These are phyloP conservation scores for Lanmaoa rubissima DNA, from an alignment of 768 basidiomycete genomes.

Conservation along the genomic window DNA sequence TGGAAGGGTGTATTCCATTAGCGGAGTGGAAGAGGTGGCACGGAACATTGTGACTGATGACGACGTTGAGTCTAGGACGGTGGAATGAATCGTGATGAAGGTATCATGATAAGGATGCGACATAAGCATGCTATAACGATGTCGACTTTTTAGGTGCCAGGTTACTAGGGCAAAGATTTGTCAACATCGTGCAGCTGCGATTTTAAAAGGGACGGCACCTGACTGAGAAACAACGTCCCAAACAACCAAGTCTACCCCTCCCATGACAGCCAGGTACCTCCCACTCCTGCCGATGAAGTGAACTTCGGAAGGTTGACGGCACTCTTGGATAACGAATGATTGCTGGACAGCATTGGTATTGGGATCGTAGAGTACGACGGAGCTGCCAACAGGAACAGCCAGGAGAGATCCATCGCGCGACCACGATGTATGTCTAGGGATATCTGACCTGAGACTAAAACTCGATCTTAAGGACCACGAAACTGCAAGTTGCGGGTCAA, in stretches of 20 bases:
- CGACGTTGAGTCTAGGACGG: constrained; percentile 27
- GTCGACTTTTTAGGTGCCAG: constrained; percentile 50
- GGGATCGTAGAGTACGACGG: constrained; percentile 75
- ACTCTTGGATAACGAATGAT: constrained; percentile 58
- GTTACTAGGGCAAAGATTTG: constrained; percentile 42
- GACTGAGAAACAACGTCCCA: constrained; percentile 71
- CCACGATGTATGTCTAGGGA: constrained; percentile 69
- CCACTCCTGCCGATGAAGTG: constrained; percentile 71
- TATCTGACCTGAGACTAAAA: constrained; percentile 63
- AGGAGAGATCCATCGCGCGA: constrained; percentile 86
- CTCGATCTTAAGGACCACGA: constrained; percentile 83
- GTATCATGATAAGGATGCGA: constrained; percentile 55
- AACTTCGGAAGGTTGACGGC: constrained; percentile 40
- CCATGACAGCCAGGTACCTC: constrained; percentile 63
- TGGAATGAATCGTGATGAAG: constrained; percentile 56
- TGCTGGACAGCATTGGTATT: constrained; percentile 56
- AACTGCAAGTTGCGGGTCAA: constrained; percentile 17
- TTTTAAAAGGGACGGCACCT: constrained; percentile 40
- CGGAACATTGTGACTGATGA: constrained; percentile 51
- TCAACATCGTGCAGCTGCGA: background rate
- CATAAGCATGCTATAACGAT: constrained; percentile 44
- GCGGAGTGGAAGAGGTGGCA: constrained; percentile 43
- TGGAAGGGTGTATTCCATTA: constrained; percentile 49
- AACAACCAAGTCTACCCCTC: constrained; percentile 49
- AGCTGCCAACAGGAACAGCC: constrained; percentile 64